These are phyloP conservation scores for Ogataea sp. DNA, from an alignment of 805 yeast species.

Conservation along the genomic window DNA sequence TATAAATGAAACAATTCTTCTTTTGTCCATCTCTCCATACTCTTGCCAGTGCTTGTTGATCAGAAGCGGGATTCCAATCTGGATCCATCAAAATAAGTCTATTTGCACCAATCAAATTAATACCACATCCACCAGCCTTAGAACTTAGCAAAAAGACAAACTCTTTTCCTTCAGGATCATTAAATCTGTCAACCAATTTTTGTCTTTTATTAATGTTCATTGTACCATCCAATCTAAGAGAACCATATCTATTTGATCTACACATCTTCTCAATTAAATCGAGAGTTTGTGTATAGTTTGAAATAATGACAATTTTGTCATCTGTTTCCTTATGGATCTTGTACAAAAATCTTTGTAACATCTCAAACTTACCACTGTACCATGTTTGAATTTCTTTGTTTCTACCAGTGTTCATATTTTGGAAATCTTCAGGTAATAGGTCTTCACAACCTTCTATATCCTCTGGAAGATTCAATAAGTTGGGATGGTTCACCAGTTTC, in stretches of 20 bases:
- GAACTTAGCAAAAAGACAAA: constrained; percentile 86
- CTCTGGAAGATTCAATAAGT: constrained; percentile 62
- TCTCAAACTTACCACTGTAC: constrained; percentile 80
- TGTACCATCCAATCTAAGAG: constrained; percentile 83
- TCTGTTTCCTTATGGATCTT: constrained; percentile 74
- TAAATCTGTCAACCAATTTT: constrained; percentile 82
- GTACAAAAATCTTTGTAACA: constrained; percentile 75
- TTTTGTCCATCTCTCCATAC: constrained; percentile 99
- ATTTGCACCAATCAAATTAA: constrained; percentile 93
- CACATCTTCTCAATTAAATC: constrained; percentile 88
- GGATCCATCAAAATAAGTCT: constrained; percentile 79
- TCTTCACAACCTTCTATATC: constrained; percentile 67
- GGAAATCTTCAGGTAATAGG: constrained; percentile 71
- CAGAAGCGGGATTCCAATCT: constrained; percentile 99
- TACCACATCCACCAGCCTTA: constrained; percentile 99
- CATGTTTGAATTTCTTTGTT: constrained; percentile 68
- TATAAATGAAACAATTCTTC: constrained; percentile 90
- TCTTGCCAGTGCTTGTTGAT: constrained; percentile 95
- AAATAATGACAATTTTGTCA: constrained; percentile 90
- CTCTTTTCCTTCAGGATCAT: constrained; percentile 82
- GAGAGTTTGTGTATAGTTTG: constrained; percentile 90
- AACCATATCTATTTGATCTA: constrained; percentile 64
- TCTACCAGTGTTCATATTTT: constrained; percentile 38
- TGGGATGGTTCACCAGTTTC: constrained; percentile 93
- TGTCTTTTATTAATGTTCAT: constrained; percentile 90